phyloP scores from a whole-genome alignment of 306 rosid genomes.

The Lupinus albus region DNA sequence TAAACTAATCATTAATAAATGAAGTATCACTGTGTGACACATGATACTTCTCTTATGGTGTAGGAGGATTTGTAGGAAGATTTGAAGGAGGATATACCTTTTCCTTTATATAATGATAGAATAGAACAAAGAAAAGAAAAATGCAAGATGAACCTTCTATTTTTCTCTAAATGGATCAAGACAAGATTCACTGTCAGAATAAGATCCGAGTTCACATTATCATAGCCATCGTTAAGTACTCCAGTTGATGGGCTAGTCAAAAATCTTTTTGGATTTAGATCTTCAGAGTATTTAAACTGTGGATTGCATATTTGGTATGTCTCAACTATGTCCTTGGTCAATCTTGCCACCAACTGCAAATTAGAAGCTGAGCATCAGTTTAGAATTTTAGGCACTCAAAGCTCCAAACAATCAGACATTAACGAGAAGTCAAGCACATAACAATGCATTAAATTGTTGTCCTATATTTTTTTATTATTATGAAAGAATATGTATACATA shows the following conservation, averaged over 20 bases:
- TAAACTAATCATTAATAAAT: too few species aligned
- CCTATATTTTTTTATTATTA: constrained; percentile 3
- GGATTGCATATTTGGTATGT: constrained; percentile 91
- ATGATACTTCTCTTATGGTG: too few species aligned
- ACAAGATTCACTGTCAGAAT: constrained; percentile 81
- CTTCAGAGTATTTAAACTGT: constrained; percentile 88
- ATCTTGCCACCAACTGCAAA: constrained; percentile 83
- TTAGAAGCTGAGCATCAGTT: constrained; percentile 49
- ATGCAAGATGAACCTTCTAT: constrained; percentile 65
- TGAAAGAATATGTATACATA: too few species aligned
- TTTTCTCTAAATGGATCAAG: constrained; percentile 67
- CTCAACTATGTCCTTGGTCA: constrained; percentile 89
- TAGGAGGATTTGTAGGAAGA: too few species aligned
- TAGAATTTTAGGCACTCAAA: constrained; percentile 34
- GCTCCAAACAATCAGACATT: constrained; percentile 38
- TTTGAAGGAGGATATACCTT: too few species aligned
- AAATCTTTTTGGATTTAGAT: constrained; percentile 88
- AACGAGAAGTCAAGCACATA: constrained; percentile 2
- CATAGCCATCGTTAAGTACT: constrained; percentile 91
- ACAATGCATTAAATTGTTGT: constrained; percentile 12
- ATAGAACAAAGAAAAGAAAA: constrained; percentile 30
- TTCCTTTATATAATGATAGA: constrained; percentile 7
- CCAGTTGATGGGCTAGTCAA: constrained; percentile 91
- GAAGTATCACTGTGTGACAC: too few species aligned
- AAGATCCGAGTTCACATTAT: constrained; percentile 92